Evolutionary conservation across 23 red algal species (phyloP).

Genomic region (Pyropia yezoensis): DNA sequence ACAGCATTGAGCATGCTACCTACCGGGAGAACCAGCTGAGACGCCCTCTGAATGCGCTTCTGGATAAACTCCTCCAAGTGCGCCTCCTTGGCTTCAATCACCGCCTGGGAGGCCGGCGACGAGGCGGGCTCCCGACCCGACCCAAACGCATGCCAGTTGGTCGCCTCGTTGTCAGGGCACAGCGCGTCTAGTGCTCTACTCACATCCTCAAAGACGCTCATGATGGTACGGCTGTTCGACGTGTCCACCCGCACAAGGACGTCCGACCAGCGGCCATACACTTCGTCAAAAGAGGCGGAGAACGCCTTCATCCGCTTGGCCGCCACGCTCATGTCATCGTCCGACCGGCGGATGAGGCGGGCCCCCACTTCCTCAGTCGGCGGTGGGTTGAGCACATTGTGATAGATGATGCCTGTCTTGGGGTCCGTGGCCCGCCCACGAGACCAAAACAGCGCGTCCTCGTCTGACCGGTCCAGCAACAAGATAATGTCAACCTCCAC

Average conservation of each 20-base stretch:
- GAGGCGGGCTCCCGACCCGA: neutral
- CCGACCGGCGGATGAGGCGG: slow-evolving; percentile 14
- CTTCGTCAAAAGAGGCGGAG: neutral
- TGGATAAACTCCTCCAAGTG: neutral
- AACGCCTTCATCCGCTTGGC: slow-evolving; percentile 6
- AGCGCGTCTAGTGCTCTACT: neutral
- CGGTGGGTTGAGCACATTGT: slow-evolving; percentile 12
- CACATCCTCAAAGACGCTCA: neutral
- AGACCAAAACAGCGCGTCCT: slow-evolving; percentile 29
- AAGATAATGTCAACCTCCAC: slow-evolving; percentile 20
- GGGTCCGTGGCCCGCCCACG: slow-evolving; percentile 16
- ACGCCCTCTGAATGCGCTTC: neutral
- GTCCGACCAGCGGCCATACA: neutral
- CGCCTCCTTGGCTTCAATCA: slow-evolving; percentile 6
- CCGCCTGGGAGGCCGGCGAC: neutral
- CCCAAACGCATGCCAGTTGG: neutral
- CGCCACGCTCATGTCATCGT: slow-evolving; percentile 16
- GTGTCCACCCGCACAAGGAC: too few species aligned
- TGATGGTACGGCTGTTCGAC: neutral
- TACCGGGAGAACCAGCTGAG: neutral
- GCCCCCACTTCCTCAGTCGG: slow-evolving; percentile 1
- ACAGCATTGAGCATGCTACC: neutral
- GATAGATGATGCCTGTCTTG: slow-evolving; percentile 28
- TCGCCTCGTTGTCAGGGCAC: neutral
- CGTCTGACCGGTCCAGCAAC: slow-evolving; percentile 25